Base-by-base conservation (phyloP, 495 filamentous ascomycete genomes). In the Parachaetomium inaequale region DNA sequence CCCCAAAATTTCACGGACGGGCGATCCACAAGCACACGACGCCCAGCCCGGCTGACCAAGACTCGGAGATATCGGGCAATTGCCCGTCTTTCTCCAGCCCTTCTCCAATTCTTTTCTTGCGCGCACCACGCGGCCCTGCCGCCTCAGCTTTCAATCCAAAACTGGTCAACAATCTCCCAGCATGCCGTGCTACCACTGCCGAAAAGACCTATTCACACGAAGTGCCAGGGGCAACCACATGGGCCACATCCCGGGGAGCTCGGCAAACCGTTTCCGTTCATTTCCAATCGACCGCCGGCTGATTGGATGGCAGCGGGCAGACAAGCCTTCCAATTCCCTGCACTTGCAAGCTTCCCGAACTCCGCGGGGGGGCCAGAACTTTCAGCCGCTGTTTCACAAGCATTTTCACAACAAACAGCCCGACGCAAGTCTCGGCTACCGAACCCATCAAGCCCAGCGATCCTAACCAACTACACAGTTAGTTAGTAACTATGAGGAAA, bases 1-100 rank as follows among this genome's bases (percentile, higher is more conserved):
- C n/a, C n/a, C n/a, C n/a, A n/a, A n/a, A n/a, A n/a, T n/a, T n/a
- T n/a, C n/a, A n/a, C 12, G 12, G 4, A 15, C n/a, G n/a, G 32
- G 40, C 26, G 52, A 55, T 55, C 50, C 50, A 53, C 50, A 32
- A 23, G 25, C 36, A 19, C 19, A 19, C 10, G n/a, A n/a, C n/a
- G n/a, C n/a, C n/a, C n/a, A n/a, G n/a, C n/a, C n/a, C n/a, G n/a
- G 38, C 38, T 12, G 8, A 58, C 26, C 28, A 40, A 26, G 17
- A 51, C 31, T 52, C 60, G 60, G 60, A 52, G 60, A 57, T 62
- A 62, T 62, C 60, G 60, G 60, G 34, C 12, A 17, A 25, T 31
- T 42, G 21, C 11, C 43, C 15, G n/a, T 31, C 26, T 29, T 51
- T 23, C 21, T 49, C 14, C 23, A 8, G n/a, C n/a, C n/a, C 6